These are phyloP conservation scores for Halophytophthora batemanensis DNA, from an alignment of 352 stramenopile genomes.

Conservation along the genomic window DNA sequence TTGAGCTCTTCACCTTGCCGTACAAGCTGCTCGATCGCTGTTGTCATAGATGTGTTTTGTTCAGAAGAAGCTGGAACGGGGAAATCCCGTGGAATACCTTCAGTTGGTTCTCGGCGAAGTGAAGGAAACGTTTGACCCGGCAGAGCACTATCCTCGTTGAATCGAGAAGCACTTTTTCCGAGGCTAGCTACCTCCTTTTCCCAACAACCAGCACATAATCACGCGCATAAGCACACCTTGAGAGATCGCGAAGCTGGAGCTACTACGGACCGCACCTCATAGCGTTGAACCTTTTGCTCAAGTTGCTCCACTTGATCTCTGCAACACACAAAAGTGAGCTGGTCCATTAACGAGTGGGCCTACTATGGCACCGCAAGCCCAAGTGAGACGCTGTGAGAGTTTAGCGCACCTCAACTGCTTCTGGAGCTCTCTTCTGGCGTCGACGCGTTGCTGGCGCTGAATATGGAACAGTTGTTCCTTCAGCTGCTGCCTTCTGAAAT, in stretches of 20 bases:
- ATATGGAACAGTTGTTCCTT: slow-evolving; percentile 26
- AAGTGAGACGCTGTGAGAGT: background rate
- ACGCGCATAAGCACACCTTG: no score
- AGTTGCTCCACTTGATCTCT: slow-evolving; percentile 32
- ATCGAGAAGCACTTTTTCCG: no score
- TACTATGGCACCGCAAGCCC: background rate
- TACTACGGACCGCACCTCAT: slow-evolving; percentile 19
- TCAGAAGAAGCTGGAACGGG: no score
- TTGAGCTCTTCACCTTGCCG: background rate
- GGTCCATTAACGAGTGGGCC: background rate
- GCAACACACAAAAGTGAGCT: background rate
- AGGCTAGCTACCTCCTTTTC: no score
- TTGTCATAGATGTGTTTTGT: no score
- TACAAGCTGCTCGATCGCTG: background rate
- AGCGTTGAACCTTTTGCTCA: slow-evolving; percentile 23
- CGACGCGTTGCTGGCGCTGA: slow-evolving; percentile 19
- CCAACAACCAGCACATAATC: no score
- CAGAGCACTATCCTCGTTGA: no score
- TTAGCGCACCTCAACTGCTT: slow-evolving; percentile 24
- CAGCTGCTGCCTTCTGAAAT: slow-evolving; percentile 13
- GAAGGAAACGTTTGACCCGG: background rate
- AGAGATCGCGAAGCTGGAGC: no score
- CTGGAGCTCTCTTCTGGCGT: slow-evolving; percentile 12
- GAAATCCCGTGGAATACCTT: no score
- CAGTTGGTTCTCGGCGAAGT: background rate